Base-by-base conservation (phyloP, 176 grass and related monocot genomes). In the Triticum monococcum region DNA sequence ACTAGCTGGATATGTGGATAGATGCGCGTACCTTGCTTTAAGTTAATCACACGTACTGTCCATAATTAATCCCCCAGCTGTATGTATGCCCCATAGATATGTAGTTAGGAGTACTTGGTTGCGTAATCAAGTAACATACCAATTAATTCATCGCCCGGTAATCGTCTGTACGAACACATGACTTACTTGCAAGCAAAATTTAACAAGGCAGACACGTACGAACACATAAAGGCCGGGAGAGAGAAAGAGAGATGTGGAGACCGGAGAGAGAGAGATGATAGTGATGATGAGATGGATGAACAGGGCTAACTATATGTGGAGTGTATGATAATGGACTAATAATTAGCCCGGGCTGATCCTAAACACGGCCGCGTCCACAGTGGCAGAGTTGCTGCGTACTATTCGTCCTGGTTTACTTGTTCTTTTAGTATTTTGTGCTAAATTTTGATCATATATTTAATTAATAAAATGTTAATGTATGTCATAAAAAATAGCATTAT, bases 131-230 rank as follows among this genome's bases (percentile, higher is more conserved):
- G 25, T 65, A 82, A 54, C 65, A 72, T 50, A 46, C 20, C 16
- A 26, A 41, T 10, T 41, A 41, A 41, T 41, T 2, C 9, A 38
- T 38, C 37, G 13, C 12, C 5, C 36, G 54, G 71, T 20, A 20
- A 56, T 77, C 4, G 54, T 43, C 40, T 45, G 79, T 76, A 32
- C 60, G 74, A 22, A 18, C 37, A 18, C 71, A 57, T 14, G 22
- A 10, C 36, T 86, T 78, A 83, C 61, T 78, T 84, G 70, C 36
- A 78, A 89, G 64, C 56, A 68, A 86, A 61, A 72, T 77, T 75
- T 72, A 62, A 67, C 36, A 13, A 3, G 70, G 37, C 9, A 43
- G 20, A 22, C 37, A 43, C 36, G n/a, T n/a, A 41, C 22, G 23
- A 38, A 8, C 24, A 65, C 9, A 14, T 24, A 75, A 12, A 46